Base-by-base conservation (phyloP, 306 rosid genomes). In the Cucurbita moschata region DNA sequence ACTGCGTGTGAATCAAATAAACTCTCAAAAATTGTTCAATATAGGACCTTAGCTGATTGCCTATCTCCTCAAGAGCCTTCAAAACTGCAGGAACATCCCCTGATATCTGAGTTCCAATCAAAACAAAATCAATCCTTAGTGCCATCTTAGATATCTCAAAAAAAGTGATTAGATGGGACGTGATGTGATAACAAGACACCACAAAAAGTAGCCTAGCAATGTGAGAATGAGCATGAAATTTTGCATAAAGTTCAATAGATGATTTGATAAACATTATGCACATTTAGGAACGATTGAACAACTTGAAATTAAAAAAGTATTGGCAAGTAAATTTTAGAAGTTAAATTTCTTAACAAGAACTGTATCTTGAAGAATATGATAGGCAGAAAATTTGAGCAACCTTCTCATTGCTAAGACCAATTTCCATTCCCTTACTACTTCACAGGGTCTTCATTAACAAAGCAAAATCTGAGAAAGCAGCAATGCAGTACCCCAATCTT, bases 31-130 rank as follows among this genome's bases (percentile, higher is more conserved):
- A 43, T 42, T 21, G 40, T 40, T 77, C 62, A 72, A 38, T 19
- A 64, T n/a, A 80, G 70, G 70, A 92, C 98, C 98, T 93, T 86
- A 93, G 79, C 66, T 87, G 98, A 84, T 50, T 76, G 80, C 96
- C 89, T 78, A 93, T 90, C 86, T 93, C 97, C 80, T 90, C 94
- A 76, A 93, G 71, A 68, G 96, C 96, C 82, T 85, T 88, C 89
- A 90, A 77, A 55, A 93, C 97, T 1, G 90, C 88, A 78, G 87
- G 78, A 81, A 81, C 73, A 80, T 93, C 94, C 55, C 98, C 98
- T 47, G 98, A 90, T 76, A 90, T 81, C 98, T 93, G 79, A 78
- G 69, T 77, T 84, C 51, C 59, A 79, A 79, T 35, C 79, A 46
- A 39, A 80, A 79, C 9, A 4, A 42, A 51, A 38, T 55, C 71